Conservation (phyloP, 768 basidiomycete genomes). For the Boletus sensibilis region DNA sequence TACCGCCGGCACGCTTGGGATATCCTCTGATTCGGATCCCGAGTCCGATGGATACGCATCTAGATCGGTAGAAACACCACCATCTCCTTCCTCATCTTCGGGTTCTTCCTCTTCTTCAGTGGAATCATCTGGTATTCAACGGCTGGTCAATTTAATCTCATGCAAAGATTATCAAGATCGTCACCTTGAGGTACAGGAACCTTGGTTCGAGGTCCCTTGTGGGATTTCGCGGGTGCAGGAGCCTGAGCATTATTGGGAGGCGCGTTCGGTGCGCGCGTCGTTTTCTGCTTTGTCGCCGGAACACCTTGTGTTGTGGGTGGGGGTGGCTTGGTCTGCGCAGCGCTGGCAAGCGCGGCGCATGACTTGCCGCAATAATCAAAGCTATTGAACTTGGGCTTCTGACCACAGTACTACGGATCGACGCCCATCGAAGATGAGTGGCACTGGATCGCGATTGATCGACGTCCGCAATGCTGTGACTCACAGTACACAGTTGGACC, state of each 20-base stretch:
- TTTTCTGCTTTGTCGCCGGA: slow-evolving; percentile 21
- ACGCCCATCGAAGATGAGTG: slow-evolving; percentile 22
- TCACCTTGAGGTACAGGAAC: slow-evolving; percentile 21
- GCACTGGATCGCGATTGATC: slow-evolving; percentile 30
- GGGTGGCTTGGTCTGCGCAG: slow-evolving; percentile 20
- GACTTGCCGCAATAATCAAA: slow-evolving; percentile 66
- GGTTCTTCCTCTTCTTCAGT: slow-evolving; percentile 26
- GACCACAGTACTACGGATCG: slow-evolving; percentile 46
- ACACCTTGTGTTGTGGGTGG: slow-evolving; percentile 11
- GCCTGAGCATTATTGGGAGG: slow-evolving; percentile 7
- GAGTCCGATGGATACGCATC: slow-evolving; percentile 35
- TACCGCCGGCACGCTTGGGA: slow-evolving; percentile 10
- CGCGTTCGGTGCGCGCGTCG: slow-evolving; percentile 6
- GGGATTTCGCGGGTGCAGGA: slow-evolving; percentile 8
- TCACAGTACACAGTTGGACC: slow-evolving; percentile 29
- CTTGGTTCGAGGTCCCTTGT: slow-evolving; percentile 17
- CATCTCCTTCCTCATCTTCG: slow-evolving; percentile 25
- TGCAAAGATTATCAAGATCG: slow-evolving; percentile 7
- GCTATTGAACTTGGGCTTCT: slow-evolving; percentile 58
- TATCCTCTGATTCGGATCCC: slow-evolving; percentile 25
- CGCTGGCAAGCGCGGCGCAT: slow-evolving; percentile 52
- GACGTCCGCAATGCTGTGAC: slow-evolving; percentile 18
- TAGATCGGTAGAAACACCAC: slow-evolving; percentile 26
- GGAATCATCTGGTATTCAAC: slow-evolving; percentile 21
- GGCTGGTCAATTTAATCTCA: slow-evolving; percentile 10